A percentile compares a stretch with the other conserved stretches of the same genome.
These are phyloP conservation scores for Kwoniella bestiolae DNA, from an alignment of 768 basidiomycete species.

Conservation along the genomic window DNA sequence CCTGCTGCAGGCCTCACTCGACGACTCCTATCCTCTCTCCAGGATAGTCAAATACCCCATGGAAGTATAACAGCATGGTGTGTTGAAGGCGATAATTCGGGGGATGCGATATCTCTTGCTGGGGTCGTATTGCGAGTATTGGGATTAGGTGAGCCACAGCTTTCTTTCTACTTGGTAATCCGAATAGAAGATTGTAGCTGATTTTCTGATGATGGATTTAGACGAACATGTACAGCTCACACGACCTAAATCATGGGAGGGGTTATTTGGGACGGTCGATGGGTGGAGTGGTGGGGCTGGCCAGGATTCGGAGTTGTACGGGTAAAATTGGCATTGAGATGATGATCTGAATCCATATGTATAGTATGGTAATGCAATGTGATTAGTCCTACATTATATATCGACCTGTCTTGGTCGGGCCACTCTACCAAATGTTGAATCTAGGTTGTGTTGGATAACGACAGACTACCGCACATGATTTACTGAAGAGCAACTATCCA, in stretches of 20 bases:
- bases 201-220: neutral
- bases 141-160: constrained; percentile 26
- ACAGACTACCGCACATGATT: no score
- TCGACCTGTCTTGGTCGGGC: no score
- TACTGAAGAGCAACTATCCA: no score
- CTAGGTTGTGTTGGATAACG: neutral
- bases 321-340: constrained; percentile 30
- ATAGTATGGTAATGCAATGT: no score
- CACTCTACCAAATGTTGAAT: neutral
- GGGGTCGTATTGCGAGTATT: constrained; percentile 20
- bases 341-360: no score
- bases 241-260: constrained; percentile 47
- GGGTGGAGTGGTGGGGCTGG: constrained; percentile 51
- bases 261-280: constrained; percentile 41
- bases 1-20: constrained; percentile 77
- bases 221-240: constrained; percentile 28
- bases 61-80: constrained; percentile 73
- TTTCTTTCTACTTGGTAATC: neutral
- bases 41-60: constrained; percentile 61
- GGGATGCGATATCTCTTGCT: constrained; percentile 63
- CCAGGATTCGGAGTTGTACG: constrained; percentile 47
- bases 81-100: constrained; percentile 79
- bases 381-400: no score
- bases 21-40: constrained; percentile 68
- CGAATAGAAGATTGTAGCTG: neutral